Conservation (phyloP, 257 asterid species). For the Hygrophila difformis region DNA sequence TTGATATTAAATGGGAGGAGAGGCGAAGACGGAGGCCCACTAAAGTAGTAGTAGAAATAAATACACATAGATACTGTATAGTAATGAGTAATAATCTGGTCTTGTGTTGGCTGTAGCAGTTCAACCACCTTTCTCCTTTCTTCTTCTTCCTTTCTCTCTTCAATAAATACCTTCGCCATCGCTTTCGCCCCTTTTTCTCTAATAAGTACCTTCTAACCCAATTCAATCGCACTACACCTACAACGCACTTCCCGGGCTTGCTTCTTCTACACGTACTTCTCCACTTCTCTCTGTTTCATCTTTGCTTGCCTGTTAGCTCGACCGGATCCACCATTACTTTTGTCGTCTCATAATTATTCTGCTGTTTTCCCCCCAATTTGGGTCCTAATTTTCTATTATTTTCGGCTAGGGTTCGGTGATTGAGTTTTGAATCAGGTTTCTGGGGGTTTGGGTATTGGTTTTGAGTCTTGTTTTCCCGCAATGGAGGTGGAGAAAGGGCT, state of each 20-base stretch:
- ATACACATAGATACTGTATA: no score
- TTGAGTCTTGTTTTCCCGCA: not conserved
- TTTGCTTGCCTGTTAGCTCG: constrained; percentile 18
- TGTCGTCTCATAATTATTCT: constrained; percentile 11
- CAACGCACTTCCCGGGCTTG: constrained; percentile 46
- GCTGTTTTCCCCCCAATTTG: not conserved
- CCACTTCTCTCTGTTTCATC: constrained; percentile 11
- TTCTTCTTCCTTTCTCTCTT: constrained; percentile 9
- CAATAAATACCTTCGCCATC: constrained; percentile 41
- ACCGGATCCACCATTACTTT: constrained; percentile 7
- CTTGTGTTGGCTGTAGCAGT: no score
- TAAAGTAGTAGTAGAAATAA: no score
- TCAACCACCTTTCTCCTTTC: constrained; percentile 22
- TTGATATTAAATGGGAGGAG: no score
- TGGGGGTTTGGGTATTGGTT: constrained; percentile 5
- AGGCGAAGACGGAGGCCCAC: no score
- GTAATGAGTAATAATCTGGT: no score
- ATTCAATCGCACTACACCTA: constrained; percentile 24
- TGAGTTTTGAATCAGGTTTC: constrained; percentile 3
- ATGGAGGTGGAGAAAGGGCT: constrained; percentile 45
- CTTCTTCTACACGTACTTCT: constrained; percentile 33
- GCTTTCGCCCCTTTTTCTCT: constrained; percentile 31
- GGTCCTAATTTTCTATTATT: no score
- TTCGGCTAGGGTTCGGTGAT: constrained; percentile 19
- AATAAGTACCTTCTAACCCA: constrained; percentile 19